Base-by-base conservation (phyloP, 2,329 filamentous ascomycete species). In the Periconia macrospinosa region DNA sequence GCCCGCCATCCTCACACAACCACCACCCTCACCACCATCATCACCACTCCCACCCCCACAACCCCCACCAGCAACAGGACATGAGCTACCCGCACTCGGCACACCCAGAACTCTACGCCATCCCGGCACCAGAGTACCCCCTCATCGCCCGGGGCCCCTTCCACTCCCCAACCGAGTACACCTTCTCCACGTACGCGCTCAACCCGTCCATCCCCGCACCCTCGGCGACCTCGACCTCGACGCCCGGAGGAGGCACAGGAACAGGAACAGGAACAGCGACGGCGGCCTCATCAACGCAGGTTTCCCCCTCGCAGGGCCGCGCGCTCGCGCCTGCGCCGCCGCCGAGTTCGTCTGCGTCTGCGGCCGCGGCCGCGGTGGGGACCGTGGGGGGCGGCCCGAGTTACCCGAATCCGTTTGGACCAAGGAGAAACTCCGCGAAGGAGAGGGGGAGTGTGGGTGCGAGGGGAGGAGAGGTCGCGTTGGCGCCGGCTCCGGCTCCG, bases 1-100 rank as follows among this genome's bases (percentile, higher is more conserved):
- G 43, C 17, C 42, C 53, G 45, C 40, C 58, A 57, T 35, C 60
- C 54, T 47, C 58, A 53, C 37, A 62, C 37, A 33, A 41, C 52
- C 42, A 41, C 52, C 47, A n/a, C 33, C 47, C 19, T 30, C 45
- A 14, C 45, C 30, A 45, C n/a, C 37, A 41, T 10, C 52, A 14
- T 33, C 10, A 19, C 27, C 43, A 15, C 37, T 37, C 47, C 13
- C 33, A 27, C 23, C 23, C 23, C 23, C 23, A 27, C 23, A 27
- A 27, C 23, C 23, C 3, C 23, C 23, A 27, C 23, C 23, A 27
- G 13, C n/a, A 19, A 27, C 33, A 37, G 11, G 33, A 37, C 33
- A 37, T 37, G 33, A 14, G 5, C 53, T 46, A 10, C 52, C 55
- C 6, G 27, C 53, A 17, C 49, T 53, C 11, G 30, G 33, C 33